Percentiles rank a stretch among this genome's conserved stretches.
Conservation (phyloP, 2,329 filamentous ascomycete species). For the Diaporthe sp. region DNA sequence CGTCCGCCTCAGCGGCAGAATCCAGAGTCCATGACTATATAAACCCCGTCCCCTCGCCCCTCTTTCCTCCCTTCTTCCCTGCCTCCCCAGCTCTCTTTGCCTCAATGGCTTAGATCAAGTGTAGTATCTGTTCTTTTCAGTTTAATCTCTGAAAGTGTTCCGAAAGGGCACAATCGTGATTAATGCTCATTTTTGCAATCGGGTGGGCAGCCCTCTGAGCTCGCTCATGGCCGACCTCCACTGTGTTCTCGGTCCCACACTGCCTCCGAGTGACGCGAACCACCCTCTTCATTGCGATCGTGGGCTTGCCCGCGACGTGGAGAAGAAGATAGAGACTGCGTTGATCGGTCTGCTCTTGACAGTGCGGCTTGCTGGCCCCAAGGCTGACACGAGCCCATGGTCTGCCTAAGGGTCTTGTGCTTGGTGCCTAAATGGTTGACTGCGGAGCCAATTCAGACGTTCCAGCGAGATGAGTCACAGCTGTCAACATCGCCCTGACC, state of each 20-base stretch:
- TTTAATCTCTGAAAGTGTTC: constrained; percentile 93
- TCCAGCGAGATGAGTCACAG: neutral
- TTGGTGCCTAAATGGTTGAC: neutral
- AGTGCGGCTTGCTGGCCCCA: neutral
- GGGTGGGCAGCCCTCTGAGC: constrained; percentile 74
- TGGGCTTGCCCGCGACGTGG: constrained; percentile 67
- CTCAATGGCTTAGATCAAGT: constrained; percentile 88
- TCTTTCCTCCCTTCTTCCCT: constrained; percentile 58
- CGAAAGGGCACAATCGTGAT: constrained; percentile 80
- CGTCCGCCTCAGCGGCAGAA: constrained; percentile 22
- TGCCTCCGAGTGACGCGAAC: constrained; percentile 80
- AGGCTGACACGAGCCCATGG: neutral
- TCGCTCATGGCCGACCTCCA: constrained; percentile 76
- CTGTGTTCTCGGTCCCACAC: constrained; percentile 84
- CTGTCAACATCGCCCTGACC: neutral
- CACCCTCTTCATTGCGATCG: constrained; percentile 70
- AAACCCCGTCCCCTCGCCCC: constrained; percentile 36
- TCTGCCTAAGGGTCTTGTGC: neutral
- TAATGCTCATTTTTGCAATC: constrained; percentile 84
- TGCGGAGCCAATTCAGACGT: neutral
- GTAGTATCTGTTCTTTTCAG: constrained; percentile 98
- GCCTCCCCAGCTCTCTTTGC: constrained; percentile 69
- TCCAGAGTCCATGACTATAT: constrained; percentile 43
- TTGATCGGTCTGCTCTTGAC: neutral
- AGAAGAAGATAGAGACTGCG: constrained; percentile 59